phyloP scores from a whole-genome alignment of 306 rosid species.

The Psophocarpus tetragonolobus region DNA sequence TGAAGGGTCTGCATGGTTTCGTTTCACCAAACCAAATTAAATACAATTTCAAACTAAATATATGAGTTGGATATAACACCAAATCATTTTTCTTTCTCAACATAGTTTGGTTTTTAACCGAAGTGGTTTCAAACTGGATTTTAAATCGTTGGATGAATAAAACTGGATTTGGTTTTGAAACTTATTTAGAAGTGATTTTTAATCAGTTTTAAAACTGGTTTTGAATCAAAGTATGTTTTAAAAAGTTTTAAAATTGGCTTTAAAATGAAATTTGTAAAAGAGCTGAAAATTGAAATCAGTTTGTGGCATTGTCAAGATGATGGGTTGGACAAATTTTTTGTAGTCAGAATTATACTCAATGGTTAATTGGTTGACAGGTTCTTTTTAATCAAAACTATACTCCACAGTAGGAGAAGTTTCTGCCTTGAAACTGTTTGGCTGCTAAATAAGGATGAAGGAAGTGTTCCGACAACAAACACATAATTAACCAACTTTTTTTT shows the following conservation, averaged over 20 bases:
- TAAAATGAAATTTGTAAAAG: neutral
- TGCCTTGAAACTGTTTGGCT: neutral
- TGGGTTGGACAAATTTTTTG: conserved; percentile 8
- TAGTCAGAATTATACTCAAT: neutral
- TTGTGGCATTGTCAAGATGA: conserved; percentile 4
- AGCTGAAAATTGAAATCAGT: neutral
- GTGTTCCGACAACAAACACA: too few species aligned
- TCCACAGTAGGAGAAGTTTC: neutral
- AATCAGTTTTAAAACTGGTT: neutral
- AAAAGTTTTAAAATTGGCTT: neutral
- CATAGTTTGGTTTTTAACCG: neutral
- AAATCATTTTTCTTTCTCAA: neutral
- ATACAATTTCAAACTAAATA: neutral
- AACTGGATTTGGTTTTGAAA: neutral
- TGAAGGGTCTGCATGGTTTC: neutral
- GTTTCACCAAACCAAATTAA: neutral
- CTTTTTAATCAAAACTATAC: neutral
- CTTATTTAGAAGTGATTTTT: neutral
- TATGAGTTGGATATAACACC: neutral
- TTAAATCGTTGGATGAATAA: neutral
- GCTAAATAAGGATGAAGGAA: conserved; percentile 9
- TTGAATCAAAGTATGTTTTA: neutral
- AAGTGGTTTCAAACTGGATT: neutral
- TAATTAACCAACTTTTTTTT: too few species aligned
- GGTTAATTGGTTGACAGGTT: conserved; percentile 19